Conservation (phyloP, 768 basidiomycete species). For the Lanmaoa rubissima region DNA sequence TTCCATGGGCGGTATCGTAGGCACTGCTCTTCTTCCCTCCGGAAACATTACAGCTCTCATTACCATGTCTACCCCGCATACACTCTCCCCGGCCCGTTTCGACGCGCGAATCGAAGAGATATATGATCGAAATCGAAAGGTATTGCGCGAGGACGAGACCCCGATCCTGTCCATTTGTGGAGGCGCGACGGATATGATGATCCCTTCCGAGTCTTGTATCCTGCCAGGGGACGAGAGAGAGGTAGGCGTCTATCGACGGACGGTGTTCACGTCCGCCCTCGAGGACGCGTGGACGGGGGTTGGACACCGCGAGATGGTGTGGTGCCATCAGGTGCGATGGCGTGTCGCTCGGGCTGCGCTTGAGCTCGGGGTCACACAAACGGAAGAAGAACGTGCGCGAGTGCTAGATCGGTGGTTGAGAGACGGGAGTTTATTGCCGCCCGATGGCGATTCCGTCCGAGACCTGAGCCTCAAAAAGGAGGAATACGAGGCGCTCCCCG, state of each 20-base stretch:
- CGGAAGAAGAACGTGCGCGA: conserved; percentile 29
- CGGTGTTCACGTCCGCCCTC: conserved; percentile 81
- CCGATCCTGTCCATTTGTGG: conserved; percentile 86
- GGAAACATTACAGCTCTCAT: conserved; percentile 70
- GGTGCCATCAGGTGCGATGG: conserved; percentile 98
- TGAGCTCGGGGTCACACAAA: conserved; percentile 48
- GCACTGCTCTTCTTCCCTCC: conserved; percentile 72
- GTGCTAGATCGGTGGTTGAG: conserved; percentile 66
- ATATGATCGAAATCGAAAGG: conserved; percentile 48
- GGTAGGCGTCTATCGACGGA: conserved; percentile 44
- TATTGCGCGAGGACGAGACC: conserved; percentile 46
- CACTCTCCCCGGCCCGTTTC: conserved; percentile 83
- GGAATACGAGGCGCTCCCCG: conserved; percentile 38
- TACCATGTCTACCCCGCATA: conserved; percentile 96
- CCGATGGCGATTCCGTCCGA: conserved; percentile 7
- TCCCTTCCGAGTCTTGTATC: conserved; percentile 86
- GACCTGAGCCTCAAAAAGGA: conserved; percentile 10
- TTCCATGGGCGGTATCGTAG: conserved; percentile 97
- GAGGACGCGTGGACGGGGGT: conserved; percentile 95
- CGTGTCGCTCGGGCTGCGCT: conserved; percentile 77
- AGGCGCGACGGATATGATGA: conserved; percentile 87
- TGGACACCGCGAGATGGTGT: conserved; percentile 95
- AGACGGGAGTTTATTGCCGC: conserved; percentile 52
- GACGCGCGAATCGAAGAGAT: conserved; percentile 77
- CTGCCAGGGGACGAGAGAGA: conserved; percentile 36